These are phyloP conservation scores for Colletotrichum cereale DNA, from an alignment of 2,329 filamentous ascomycete genomes.

Conservation along the genomic window DNA sequence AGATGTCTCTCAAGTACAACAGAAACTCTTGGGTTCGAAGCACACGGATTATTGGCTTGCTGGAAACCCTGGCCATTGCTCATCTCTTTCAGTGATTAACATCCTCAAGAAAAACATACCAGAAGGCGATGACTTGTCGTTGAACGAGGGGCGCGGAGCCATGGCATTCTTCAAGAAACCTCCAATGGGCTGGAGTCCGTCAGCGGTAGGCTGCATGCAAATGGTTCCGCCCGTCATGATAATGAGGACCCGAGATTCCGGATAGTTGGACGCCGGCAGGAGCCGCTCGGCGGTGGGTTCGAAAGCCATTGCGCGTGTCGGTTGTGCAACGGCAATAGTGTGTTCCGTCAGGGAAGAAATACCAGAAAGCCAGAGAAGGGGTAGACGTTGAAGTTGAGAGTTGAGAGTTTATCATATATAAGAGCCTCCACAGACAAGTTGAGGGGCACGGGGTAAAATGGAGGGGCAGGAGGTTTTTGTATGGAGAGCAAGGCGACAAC, in stretches of 20 bases:
- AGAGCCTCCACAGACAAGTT: conserved; percentile 31
- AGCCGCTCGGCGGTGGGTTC: conserved; percentile 28
- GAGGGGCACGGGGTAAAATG: conserved; percentile 37
- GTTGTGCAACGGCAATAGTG: neutral
- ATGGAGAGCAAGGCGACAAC: conserved; percentile 30
- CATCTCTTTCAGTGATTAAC: neutral
- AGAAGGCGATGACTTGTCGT: conserved; percentile 75
- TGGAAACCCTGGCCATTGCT: conserved; percentile 7
- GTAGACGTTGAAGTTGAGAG: conserved; percentile 5
- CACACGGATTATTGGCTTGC: neutral
- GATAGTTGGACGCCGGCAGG: conserved; percentile 52
- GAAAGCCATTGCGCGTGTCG: conserved; percentile 24
- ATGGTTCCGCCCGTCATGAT: conserved; percentile 93
- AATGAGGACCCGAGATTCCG: conserved; percentile 86
- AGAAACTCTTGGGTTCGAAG: neutral
- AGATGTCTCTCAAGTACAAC: neutral
- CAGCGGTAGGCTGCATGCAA: conserved; percentile 86
- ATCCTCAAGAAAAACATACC: conserved; percentile 46
- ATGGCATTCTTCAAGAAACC: conserved; percentile 87
- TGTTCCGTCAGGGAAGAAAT: neutral
- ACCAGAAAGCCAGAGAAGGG: neutral
- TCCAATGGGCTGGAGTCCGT: conserved; percentile 83
- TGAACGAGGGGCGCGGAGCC: conserved; percentile 85
- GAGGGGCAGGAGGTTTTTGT: conserved; percentile 38
- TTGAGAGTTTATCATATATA: conserved; percentile 27